phyloP scores from a whole-genome alignment of 2,329 filamentous ascomycete genomes.

The Monilinia polystroma region DNA sequence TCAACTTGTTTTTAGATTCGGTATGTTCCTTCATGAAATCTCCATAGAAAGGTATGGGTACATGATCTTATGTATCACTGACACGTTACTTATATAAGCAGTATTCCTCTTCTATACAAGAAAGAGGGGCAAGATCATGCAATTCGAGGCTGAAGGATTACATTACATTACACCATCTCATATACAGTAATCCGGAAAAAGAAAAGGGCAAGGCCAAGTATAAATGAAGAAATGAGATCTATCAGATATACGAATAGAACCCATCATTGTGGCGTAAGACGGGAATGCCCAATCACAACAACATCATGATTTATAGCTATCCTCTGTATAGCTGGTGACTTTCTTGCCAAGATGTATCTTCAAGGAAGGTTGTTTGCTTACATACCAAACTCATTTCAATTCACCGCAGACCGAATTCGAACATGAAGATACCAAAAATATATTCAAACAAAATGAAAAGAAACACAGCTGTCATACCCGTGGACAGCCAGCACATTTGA shows the following conservation, averaged over 20 bases:
- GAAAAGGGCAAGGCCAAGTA: background rate
- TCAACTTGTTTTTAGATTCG: slow-evolving; percentile 11
- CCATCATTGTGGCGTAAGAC: background rate
- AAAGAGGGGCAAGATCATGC: slow-evolving; percentile 1
- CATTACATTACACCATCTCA: slow-evolving; percentile 4
- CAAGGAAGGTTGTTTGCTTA: slow-evolving; percentile 1
- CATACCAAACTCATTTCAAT: background rate
- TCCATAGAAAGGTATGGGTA: background rate
- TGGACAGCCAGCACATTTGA: background rate
- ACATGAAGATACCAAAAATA: slow-evolving; percentile 8
- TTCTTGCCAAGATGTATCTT: too few species aligned
- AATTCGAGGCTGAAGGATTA: slow-evolving; percentile 18
- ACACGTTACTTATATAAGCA: slow-evolving; percentile 8
- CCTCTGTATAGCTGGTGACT: background rate
- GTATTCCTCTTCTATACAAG: slow-evolving; percentile 1
- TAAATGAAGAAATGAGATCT: slow-evolving; percentile 9
- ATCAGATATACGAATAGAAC: slow-evolving; percentile 10
- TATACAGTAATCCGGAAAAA: background rate
- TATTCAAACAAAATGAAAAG: background rate
- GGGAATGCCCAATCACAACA: background rate
- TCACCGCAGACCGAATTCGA: slow-evolving; percentile 3
- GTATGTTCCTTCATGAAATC: background rate
- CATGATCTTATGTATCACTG: slow-evolving; percentile 9
- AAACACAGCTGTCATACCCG: slow-evolving; percentile 5
- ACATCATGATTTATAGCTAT: background rate